Conservation (phyloP, 495 filamentous ascomycete genomes). For the Annulohypoxylon moriforme region DNA sequence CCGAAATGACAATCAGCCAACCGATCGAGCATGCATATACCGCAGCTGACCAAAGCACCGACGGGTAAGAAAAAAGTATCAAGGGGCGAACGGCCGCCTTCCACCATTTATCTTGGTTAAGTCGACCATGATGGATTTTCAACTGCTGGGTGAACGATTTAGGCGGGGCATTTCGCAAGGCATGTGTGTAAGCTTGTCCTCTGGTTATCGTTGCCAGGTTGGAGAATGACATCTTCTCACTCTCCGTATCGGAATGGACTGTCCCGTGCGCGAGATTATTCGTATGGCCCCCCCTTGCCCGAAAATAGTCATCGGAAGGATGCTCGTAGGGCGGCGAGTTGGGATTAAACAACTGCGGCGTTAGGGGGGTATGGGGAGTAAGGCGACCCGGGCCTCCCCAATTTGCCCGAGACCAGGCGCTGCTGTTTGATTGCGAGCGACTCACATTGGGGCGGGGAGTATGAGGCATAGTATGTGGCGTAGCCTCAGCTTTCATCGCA, state of each 20-base stretch:
- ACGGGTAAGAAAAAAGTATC: conserved; percentile 86
- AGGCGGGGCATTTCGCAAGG: conserved; percentile 66
- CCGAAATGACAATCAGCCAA: conserved; percentile 95
- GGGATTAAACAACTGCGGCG: conserved; percentile 46
- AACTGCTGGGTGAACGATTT: conserved; percentile 78
- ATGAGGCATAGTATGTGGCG: no score
- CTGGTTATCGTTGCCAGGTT: conserved; percentile 41
- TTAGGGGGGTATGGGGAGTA: conserved; percentile 39
- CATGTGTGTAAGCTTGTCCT: conserved; percentile 66
- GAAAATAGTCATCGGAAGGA: conserved; percentile 25
- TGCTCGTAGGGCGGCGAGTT: conserved; percentile 51
- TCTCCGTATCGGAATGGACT: conserved; percentile 49
- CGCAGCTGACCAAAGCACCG: conserved; percentile 88
- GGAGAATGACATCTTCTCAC: conserved; percentile 49
- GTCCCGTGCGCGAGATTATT: not conserved
- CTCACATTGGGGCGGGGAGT: conserved; percentile 18
- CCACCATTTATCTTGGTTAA: conserved; percentile 82
- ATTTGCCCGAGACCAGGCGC: conserved; percentile 24
- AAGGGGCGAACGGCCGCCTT: conserved; percentile 81
- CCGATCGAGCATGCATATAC: conserved; percentile 92
- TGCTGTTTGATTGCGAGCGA: conserved; percentile 29
- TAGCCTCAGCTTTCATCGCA: conserved; percentile 10
- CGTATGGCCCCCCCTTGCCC: conserved; percentile 22
- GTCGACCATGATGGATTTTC: conserved; percentile 78
- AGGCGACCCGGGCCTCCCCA: conserved; percentile 34